phyloP scores from a whole-genome alignment of 257 asterid species.

The Jacaranda mimosifolia region DNA sequence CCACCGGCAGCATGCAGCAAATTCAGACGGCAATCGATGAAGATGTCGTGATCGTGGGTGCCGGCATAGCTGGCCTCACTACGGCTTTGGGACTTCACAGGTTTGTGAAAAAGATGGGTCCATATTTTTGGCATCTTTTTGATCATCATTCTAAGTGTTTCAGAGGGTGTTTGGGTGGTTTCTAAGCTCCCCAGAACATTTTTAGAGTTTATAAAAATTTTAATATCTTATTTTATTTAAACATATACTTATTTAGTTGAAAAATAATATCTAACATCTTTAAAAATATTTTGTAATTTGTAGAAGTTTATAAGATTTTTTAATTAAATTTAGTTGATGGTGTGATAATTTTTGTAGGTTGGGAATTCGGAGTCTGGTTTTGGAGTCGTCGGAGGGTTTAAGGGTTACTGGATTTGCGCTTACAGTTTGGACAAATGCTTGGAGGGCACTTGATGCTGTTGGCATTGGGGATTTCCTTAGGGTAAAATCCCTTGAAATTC shows the following conservation, averaged over 20 bases:
- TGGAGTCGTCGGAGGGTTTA: slow-evolving; percentile 64
- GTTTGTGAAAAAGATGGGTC: slow-evolving; percentile 29
- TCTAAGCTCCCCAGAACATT: too few relatives aligned
- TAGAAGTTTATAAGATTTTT: too few relatives aligned
- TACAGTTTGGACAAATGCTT: slow-evolving; percentile 64
- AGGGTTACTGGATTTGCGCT: slow-evolving; percentile 67
- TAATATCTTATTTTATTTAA: too few relatives aligned
- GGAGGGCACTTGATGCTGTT: slow-evolving; percentile 73
- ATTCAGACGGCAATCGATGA: slow-evolving; percentile 31
- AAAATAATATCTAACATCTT: too few relatives aligned
- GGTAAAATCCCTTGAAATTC: slow-evolving; percentile 42
- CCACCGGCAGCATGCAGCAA: neutral
- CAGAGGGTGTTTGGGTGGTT: too few relatives aligned
- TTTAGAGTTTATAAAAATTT: too few relatives aligned
- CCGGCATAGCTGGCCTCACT: slow-evolving; percentile 70
- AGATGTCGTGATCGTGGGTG: slow-evolving; percentile 65
- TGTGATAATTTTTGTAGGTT: slow-evolving; percentile 40
- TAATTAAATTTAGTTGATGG: too few relatives aligned
- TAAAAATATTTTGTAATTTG: too few relatives aligned
- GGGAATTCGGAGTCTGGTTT: slow-evolving; percentile 59
- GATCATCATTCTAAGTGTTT: too few relatives aligned
- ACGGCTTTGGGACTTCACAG: slow-evolving; percentile 76
- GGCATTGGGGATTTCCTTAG: slow-evolving; percentile 64
- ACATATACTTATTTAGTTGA: too few relatives aligned
- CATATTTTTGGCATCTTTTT: neutral